Evolutionary conservation across 495 filamentous ascomycete genomes (phyloP).

Genomic region (Ramalina intermedia): DNA sequence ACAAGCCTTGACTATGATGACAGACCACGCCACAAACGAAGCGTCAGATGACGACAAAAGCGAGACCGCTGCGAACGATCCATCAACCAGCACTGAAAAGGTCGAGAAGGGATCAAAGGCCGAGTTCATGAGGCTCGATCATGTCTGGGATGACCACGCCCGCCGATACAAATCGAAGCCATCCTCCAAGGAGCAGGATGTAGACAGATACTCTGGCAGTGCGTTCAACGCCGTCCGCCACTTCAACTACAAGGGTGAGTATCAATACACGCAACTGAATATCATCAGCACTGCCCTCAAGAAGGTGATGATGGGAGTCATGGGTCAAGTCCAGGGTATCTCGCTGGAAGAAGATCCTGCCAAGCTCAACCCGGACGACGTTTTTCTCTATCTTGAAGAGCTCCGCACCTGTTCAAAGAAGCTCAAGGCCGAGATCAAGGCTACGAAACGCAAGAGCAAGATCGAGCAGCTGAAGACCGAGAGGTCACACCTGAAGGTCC

Average conservation of each 20-base stretch:
- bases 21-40: constrained; percentile 14
- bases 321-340: constrained; percentile 72
- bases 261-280: constrained; percentile 61
- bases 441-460: constrained; percentile 50
- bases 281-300: constrained; percentile 74
- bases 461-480: constrained; percentile 48
- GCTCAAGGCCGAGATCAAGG: constrained; percentile 43
- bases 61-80: constrained; percentile 13
- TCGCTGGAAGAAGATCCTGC: constrained; percentile 71
- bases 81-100: constrained; percentile 1
- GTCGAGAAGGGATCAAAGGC: constrained; percentile 45
- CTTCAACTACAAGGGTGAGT: constrained; percentile 83
- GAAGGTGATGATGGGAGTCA: constrained; percentile 55
- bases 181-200: constrained; percentile 54
- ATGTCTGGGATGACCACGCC: constrained; percentile 65
- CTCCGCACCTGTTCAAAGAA: constrained; percentile 51
- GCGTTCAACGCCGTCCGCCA: constrained; percentile 75
- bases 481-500: constrained; percentile 53
- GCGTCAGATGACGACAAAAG: constrained; percentile 1
- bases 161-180: constrained; percentile 76
- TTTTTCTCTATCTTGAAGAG: constrained; percentile 80
- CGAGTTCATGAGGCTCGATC: constrained; percentile 77
- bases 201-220: constrained; percentile 70
- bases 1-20: no score
- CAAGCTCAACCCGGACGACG: constrained; percentile 67